These are phyloP conservation scores for Fusarium praegraminearum DNA, from an alignment of 2,329 filamentous ascomycete species.

Conservation along the genomic window DNA sequence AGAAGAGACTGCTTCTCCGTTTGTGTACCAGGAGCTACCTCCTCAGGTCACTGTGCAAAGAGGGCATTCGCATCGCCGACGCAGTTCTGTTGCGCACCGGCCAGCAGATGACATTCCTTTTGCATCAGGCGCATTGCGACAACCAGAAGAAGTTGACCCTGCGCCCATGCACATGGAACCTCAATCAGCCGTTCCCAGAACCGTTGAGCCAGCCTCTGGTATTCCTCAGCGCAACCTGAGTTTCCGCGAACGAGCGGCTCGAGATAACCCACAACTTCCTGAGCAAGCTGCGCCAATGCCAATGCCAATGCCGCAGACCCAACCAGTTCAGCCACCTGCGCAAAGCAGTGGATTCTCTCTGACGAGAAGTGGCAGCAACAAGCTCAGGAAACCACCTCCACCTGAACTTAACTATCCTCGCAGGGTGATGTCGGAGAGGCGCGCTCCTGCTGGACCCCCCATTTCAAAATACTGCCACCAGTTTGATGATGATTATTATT, in stretches of 20 bases:
- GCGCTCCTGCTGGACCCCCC: slow-evolving; percentile 21
- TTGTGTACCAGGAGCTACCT: slow-evolving; percentile 32
- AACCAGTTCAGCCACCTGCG: slow-evolving; percentile 49
- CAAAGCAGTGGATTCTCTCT: slow-evolving; percentile 54
- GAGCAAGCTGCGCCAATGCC: slow-evolving; percentile 44
- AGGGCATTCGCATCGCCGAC: slow-evolving; percentile 35
- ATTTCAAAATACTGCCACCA: slow-evolving; percentile 23
- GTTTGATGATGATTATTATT: slow-evolving; percentile 38
- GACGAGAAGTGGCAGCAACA: slow-evolving; percentile 67
- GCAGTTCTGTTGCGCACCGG: slow-evolving; percentile 38
- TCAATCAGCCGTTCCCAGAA: slow-evolving; percentile 58
- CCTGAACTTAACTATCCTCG: slow-evolving; percentile 61
- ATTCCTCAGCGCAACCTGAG: slow-evolving; percentile 68
- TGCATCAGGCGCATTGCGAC: slow-evolving; percentile 40
- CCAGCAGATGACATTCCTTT: slow-evolving; percentile 39
- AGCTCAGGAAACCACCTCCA: slow-evolving; percentile 68
- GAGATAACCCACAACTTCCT: slow-evolving; percentile 56
- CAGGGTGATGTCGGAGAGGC: slow-evolving; percentile 59
- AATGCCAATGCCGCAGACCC: slow-evolving; percentile 39
- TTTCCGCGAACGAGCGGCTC: slow-evolving; percentile 69
- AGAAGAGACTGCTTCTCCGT: slow-evolving; percentile 24
- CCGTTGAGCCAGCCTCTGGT: slow-evolving; percentile 53
- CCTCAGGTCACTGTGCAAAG: slow-evolving; percentile 36
- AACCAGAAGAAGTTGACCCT: slow-evolving; percentile 33
- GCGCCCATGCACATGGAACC: slow-evolving; percentile 37